phyloP scores from a whole-genome alignment of 192 early-diverging fungal species.

The Backusella sp. region DNA sequence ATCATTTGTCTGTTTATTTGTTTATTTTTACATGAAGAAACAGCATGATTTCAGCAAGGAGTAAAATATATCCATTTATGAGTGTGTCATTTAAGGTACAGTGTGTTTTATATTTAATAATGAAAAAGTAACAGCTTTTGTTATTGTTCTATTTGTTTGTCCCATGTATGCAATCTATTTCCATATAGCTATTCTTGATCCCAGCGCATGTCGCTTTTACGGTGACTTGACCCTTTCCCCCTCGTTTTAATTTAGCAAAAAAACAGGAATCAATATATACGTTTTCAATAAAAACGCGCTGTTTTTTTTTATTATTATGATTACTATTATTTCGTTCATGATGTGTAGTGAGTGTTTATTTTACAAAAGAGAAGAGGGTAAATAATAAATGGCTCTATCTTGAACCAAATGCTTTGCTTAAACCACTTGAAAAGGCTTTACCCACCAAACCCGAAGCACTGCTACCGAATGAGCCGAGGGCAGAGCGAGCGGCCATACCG shows the following conservation, averaged over 20 bases:
- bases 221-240: too few relatives aligned
- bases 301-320: too few relatives aligned
- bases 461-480: conserved; percentile 52
- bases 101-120: too few relatives aligned
- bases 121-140: too few relatives aligned
- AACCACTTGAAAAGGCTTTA: conserved; percentile 31
- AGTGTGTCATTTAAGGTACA: too few relatives aligned
- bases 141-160: too few relatives aligned
- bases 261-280: neutral
- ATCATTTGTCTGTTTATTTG: neutral
- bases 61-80: neutral
- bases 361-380: neutral
- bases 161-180: too few relatives aligned
- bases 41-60: neutral
- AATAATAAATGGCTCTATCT: neutral
- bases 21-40: neutral
- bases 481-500: conserved; percentile 54
- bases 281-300: neutral
- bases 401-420: conserved; percentile 27
- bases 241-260: too few relatives aligned
- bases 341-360: neutral
- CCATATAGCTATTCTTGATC: too few relatives aligned
- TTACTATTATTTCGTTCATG: too few relatives aligned
- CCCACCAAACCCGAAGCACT: conserved; percentile 36
- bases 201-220: too few relatives aligned